These are phyloP conservation scores for Botryosphaeria agaves DNA, from an alignment of 2,329 filamentous ascomycete genomes.

Conservation along the genomic window DNA sequence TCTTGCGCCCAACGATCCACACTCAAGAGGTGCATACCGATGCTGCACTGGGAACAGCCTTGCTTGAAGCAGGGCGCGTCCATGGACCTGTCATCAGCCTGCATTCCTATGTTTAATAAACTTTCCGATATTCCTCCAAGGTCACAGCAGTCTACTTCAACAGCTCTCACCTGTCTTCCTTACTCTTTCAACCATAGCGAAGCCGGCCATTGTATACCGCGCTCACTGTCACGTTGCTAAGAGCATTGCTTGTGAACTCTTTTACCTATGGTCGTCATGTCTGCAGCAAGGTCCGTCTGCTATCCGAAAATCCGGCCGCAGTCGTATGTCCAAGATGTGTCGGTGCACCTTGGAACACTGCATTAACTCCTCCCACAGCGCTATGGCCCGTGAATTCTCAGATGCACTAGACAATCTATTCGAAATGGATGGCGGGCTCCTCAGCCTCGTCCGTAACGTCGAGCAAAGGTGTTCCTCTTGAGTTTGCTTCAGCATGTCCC, in stretches of 20 bases:
- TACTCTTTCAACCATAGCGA: neutral
- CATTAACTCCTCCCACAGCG: slow-evolving; percentile 34
- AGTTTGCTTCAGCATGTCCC: slow-evolving; percentile 5
- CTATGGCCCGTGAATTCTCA: slow-evolving; percentile 75
- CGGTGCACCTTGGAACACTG: neutral
- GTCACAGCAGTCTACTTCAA: neutral
- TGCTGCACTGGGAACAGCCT: too few relatives aligned
- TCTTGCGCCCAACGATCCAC: too few relatives aligned
- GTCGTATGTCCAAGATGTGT: neutral
- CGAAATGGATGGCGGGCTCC: slow-evolving; percentile 63
- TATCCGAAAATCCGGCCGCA: neutral
- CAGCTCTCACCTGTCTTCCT: neutral
- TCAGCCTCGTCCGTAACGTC: slow-evolving; percentile 56
- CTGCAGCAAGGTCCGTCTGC: neutral
- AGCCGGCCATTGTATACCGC: neutral
- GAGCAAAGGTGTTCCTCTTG: slow-evolving; percentile 49
- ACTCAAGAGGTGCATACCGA: too few relatives aligned
- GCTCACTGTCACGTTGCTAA: neutral
- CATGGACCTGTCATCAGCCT: neutral
- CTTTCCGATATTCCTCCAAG: neutral
- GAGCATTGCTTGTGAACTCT: neutral
- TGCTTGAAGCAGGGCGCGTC: neutral
- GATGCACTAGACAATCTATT: slow-evolving; percentile 77
- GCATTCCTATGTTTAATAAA: neutral
- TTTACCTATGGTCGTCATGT: neutral